Base-by-base conservation (phyloP, 2,329 filamentous ascomycete species). In the Acrocalymma vagum region DNA sequence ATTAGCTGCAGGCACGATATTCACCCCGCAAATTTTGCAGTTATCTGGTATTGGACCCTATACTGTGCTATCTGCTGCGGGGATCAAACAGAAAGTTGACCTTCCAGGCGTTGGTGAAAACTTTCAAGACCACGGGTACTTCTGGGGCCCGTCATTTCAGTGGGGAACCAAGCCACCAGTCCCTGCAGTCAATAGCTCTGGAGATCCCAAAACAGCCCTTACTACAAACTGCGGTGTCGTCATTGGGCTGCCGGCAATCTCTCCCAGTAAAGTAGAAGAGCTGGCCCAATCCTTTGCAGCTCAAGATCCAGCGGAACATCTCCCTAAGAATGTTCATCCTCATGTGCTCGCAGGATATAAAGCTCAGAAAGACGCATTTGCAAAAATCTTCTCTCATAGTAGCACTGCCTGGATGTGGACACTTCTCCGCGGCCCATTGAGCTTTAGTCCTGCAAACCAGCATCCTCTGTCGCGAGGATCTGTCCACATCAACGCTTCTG, bases 1-100 rank as follows among this genome's bases (percentile, higher is more conserved):
- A 18, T 55, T 86, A 1, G 80, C 80, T 1, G 83, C 83, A 2
- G 76, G 72, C 15, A 27, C 48, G 6, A 67, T 85, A n/a, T 73
- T 81, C 45, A 82, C 81, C 0, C 82, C 84, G 0, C 79, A 84
- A 55, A 60, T 86, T 3, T 71, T 86, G 2, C 82, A 86, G 52
- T 67, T 84, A 1, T 83, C 80, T 0, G 83, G 83, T 0, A 75
- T 86, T 20, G 83, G 83, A 4, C 6, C 48, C 1, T 31, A 37
- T 14, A 36, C 39, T 4, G 16, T 43, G 2, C 34, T 53, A 9
- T 25, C 24, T 3, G 33, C 38, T 13, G 33, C 41, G n/a, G 30
- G 29, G 0, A 55, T 58, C 8, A 6, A 13, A 0, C 23, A 42
- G 3, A 45, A 41, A 22, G 33, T 48, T n/a, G 44, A 55, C 13